Evolutionary conservation across 768 basidiomycete genomes (phyloP).

Genomic region (Collybia sordida): DNA sequence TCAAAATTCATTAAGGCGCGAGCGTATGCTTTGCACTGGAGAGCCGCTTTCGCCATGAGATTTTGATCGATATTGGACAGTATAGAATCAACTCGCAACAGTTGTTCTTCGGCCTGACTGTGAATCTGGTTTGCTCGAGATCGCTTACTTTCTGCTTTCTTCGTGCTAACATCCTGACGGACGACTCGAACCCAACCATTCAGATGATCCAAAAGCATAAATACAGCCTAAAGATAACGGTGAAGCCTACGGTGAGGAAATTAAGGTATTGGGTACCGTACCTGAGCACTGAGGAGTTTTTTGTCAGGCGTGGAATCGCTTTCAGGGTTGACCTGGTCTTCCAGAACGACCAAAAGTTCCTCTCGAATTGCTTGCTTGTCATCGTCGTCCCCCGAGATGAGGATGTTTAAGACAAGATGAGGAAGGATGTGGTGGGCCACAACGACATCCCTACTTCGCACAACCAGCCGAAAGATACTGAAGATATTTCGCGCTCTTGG

Average conservation of each 20-base stretch:
- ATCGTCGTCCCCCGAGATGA: conserved; percentile 70
- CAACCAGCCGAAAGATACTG: conserved; percentile 70
- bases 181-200: conserved; percentile 84
- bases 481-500: conserved; percentile 68
- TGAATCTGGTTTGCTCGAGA: conserved; percentile 35
- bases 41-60: conserved; percentile 90
- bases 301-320: conserved; percentile 71
- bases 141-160: conserved; percentile 53
- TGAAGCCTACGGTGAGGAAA: neutral
- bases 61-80: conserved; percentile 82
- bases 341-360: conserved; percentile 80
- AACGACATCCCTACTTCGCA: conserved; percentile 88
- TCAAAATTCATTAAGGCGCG: conserved; percentile 95
- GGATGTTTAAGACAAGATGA: conserved; percentile 83
- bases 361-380: conserved; percentile 63
- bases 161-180: conserved; percentile 59
- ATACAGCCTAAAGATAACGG: conserved; percentile 65
- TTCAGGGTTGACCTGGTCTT: conserved; percentile 76
- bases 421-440: conserved; percentile 92
- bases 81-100: conserved; percentile 75
- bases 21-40: conserved; percentile 93
- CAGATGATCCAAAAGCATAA: conserved; percentile 92
- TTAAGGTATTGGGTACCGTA: conserved; percentile 30
- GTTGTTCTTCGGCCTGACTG: conserved; percentile 53
- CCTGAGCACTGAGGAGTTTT: conserved; percentile 92